These are phyloP conservation scores for Kwoniella sp. DNA, from an alignment of 768 basidiomycete species.

Conservation along the genomic window DNA sequence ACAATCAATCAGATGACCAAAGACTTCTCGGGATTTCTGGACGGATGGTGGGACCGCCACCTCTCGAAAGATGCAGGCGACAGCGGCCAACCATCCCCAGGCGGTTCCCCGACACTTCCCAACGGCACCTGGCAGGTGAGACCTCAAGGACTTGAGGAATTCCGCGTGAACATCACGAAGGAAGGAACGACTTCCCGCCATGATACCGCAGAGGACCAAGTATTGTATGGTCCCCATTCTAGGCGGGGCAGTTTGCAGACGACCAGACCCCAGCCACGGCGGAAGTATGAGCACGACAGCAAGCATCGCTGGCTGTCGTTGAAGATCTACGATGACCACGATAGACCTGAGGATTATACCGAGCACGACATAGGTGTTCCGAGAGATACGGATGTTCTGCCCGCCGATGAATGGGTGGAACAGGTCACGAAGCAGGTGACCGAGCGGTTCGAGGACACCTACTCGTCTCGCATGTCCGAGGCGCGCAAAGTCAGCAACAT, in stretches of 20 bases:
- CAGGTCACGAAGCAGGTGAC: background rate
- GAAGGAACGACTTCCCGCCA: too few species aligned
- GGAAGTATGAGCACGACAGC: too few species aligned
- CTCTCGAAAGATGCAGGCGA: background rate
- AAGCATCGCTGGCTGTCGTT: background rate
- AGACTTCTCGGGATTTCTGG: background rate
- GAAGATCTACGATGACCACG: background rate
- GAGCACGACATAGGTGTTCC: background rate
- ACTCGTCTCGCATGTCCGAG: background rate
- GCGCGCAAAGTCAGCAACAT: background rate
- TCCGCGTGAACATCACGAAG: background rate
- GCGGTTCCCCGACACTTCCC: background rate
- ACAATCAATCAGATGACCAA: background rate
- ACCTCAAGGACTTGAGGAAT: background rate
- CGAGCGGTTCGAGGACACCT: background rate
- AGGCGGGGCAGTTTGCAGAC: background rate
- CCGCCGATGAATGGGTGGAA: background rate
- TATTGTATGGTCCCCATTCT: background rate
- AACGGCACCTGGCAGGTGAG: background rate
- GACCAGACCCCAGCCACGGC: background rate
- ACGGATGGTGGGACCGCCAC: background rate
- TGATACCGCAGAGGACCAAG: background rate
- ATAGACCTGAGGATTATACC: background rate
- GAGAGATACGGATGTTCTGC: background rate
- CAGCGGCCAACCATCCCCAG: background rate